These are phyloP conservation scores for Pelargonium cotyledonis DNA, from an alignment of 441 rosid species.

Conservation along the genomic window DNA sequence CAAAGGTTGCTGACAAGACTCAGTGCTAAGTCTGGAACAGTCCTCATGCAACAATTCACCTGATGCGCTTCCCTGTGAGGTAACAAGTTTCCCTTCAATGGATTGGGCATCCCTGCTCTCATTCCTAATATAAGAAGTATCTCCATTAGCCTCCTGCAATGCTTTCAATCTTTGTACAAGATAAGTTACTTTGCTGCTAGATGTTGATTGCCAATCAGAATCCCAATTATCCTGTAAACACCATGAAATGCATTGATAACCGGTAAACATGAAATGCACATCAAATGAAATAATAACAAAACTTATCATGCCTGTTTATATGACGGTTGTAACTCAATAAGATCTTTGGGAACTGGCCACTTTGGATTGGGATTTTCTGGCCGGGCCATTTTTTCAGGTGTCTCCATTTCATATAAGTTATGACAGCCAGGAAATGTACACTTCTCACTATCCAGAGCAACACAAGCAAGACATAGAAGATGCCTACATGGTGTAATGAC, in stretches of 20 bases:
- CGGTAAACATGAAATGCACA: not conserved
- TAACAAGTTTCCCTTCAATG: conserved; percentile 24
- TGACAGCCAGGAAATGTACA: conserved; percentile 76
- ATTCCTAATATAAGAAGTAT: conserved; percentile 18
- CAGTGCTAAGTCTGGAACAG: conserved; percentile 21
- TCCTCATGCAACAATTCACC: conserved; percentile 15
- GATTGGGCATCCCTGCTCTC: conserved; percentile 22
- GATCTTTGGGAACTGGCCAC: conserved; percentile 96
- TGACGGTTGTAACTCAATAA: conserved; percentile 93
- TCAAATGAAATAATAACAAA: not conserved
- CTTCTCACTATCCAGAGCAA: conserved; percentile 61
- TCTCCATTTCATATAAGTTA: conserved; percentile 76
- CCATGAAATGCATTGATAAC: conserved; percentile 11
- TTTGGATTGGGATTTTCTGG: conserved; percentile 93
- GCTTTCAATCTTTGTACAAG: conserved; percentile 63
- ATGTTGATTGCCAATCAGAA: conserved; percentile 95
- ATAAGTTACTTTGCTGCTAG: conserved; percentile 88
- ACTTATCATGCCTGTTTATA: conserved; percentile 64
- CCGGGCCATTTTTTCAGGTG: conserved; percentile 66
- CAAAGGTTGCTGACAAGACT: conserved; percentile 27
- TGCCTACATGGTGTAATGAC: conserved; percentile 89
- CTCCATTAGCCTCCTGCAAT: conserved; percentile 46
- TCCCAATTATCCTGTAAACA: conserved; percentile 81
- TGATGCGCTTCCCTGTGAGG: conserved; percentile 18
- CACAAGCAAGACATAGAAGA: conserved; percentile 82